phyloP scores from a whole-genome alignment of 2,329 filamentous ascomycete species.

The Aspergillus brasiliensis region DNA sequence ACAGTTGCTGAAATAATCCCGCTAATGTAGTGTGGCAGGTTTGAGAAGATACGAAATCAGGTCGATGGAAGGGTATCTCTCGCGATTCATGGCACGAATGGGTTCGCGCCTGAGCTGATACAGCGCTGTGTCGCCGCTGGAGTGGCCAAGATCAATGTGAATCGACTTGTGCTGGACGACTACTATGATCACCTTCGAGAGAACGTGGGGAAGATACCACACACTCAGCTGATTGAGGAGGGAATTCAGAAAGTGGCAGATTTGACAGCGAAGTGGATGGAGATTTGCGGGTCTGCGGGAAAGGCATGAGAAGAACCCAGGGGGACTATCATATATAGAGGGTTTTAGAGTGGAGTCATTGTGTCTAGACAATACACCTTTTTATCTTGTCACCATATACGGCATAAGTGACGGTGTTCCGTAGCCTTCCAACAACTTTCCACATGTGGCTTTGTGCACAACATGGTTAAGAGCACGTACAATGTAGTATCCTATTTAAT shows the following conservation, averaged over 20 bases:
- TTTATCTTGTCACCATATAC: not conserved
- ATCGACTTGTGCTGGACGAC: slow-evolving; percentile 56
- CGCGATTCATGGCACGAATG: slow-evolving; percentile 61
- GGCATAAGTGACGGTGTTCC: no score
- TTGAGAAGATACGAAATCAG: slow-evolving; percentile 52
- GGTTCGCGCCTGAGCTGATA: slow-evolving; percentile 58
- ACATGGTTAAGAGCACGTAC: accelerated
- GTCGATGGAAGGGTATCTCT: slow-evolving; percentile 53
- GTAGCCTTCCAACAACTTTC: no score
- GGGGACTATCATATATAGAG: no score
- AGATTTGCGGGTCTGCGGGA: slow-evolving; percentile 20
- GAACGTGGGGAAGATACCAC: slow-evolving; percentile 53
- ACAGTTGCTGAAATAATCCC: not conserved
- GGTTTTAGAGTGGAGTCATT: no score
- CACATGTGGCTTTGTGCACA: no score
- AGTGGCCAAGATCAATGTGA: slow-evolving; percentile 60
- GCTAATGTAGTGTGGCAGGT: not conserved
- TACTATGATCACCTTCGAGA: slow-evolving; percentile 51
- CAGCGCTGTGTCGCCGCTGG: slow-evolving; percentile 57
- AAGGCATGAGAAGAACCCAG: not conserved
- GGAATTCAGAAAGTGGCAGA: slow-evolving; percentile 32
- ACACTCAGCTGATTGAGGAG: slow-evolving; percentile 59
- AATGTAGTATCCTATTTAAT: no score
- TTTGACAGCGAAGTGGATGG: slow-evolving; percentile 23
- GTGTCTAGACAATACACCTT: not conserved